A percentile compares a stretch with the other conserved stretches of the same genome.
Conservation (phyloP, 371 early-diverging fungal genomes). For the Rhizopus stolonifer region DNA sequence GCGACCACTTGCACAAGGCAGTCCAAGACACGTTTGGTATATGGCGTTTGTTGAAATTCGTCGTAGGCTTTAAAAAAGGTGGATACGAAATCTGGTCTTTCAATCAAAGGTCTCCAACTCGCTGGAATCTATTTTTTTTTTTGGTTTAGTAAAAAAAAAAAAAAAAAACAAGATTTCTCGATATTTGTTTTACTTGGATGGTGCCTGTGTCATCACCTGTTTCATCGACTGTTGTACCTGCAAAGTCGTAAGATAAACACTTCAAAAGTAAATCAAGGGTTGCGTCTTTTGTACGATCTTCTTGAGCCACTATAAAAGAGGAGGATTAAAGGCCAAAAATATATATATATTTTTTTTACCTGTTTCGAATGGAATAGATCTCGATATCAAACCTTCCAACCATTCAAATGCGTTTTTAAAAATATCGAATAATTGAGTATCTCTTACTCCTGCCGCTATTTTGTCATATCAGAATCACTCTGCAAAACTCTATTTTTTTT, state of each 20-base stretch:
- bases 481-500: not conserved
- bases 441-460: conserved; percentile 79
- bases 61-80: conserved; percentile 68
- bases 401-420: conserved; percentile 62
- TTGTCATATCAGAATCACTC: not conserved
- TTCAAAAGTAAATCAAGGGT: conserved; percentile 64
- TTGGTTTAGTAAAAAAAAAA: too few species aligned
- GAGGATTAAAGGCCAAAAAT: not conserved
- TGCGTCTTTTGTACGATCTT: conserved; percentile 50
- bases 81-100: conserved; percentile 59
- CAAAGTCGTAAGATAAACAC: conserved; percentile 81
- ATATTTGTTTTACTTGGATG: conserved; percentile 65
- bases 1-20: conserved; percentile 76
- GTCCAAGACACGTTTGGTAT: conserved; percentile 64
- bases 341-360: conserved; percentile 19
- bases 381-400: conserved; percentile 44
- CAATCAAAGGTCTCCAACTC: conserved; percentile 68
- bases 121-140: conserved; percentile 74
- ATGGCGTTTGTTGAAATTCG: conserved; percentile 37
- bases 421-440: conserved; percentile 68
- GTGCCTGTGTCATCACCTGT: conserved; percentile 77
- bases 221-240: conserved; percentile 82
- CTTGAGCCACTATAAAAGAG: conserved; percentile 32
- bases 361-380: conserved; percentile 36
- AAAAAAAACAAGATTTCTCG: too few species aligned